Evolutionary conservation across 257 asterid species (phyloP), one percentile per base, ranked within the genome.

Genomic region (Avicennia marina): DNA sequence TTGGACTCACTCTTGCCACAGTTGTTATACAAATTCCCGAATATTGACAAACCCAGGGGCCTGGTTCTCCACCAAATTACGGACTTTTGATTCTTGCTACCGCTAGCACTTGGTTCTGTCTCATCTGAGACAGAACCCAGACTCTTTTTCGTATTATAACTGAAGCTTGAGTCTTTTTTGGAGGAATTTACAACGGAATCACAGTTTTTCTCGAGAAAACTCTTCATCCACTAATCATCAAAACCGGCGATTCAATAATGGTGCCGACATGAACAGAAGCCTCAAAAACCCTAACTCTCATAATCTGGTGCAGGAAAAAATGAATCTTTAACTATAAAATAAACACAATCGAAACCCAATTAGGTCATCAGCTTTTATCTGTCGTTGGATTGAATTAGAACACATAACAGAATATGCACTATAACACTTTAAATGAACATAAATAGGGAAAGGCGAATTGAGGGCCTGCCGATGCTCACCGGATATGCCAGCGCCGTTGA

Each of bases 61-160:
- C 78, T 74, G 31, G 72, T 45, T 38, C 76, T 82, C 6, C 78
- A 56, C 75, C 71, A 79, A 70, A 62, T 45, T 19, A 51, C 62
- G 2, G 75, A 21, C 47, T 65, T 80, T 22, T 76, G 76, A 38
- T 73, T 49, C 71, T 58, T 73, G 72, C 53, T 60, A 19, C 42
- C 40, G 41, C 60, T 48, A 47, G 45, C 34, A 61, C 66, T 69
- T 49, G 82, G 78, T 53, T 68, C 88, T 70, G 80, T 73, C 80
- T 77, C 84, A 17, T 64, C 50, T 20, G 82, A 77, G 84, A 81
- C 88, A 77, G 84, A 75, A 72, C 78, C 88, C 60, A 34, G 40
- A 50, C 22, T 52, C 7, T 53, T 44, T 29, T 44, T 50, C 7
- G 62, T 29, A 20, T 60, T 52, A 65, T 43, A 22, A 32, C 24